Evolutionary conservation across 1,139 yeast genomes (phyloP), one percentile per base, ranked within the genome.

Genomic region (Saccharomyces hybrid): DNA sequence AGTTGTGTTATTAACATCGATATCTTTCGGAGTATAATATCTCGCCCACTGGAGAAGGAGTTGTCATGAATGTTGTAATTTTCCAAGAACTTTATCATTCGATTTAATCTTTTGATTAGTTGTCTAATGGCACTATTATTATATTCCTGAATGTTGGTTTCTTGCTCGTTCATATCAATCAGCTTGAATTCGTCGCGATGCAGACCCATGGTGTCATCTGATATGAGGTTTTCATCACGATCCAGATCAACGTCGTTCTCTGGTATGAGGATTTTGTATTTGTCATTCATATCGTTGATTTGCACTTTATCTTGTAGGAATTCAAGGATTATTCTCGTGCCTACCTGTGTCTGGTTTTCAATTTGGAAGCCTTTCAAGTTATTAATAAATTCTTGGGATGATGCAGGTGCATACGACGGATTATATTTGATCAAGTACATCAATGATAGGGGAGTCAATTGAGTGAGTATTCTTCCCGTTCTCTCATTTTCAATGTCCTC

Each of bases 1-100:
- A 67, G 51, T 27, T 53, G 59, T 9, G 59, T 55, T 4, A 64
- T 56, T 7, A 68, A 53, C 38, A 64, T 32, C 3, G 66, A 61
- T 5, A 63, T 50, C 27, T 58, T 55, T 26, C 64, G 52, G 48
- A 67, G 51, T 24, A 67, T 58, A 8, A 50, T 51, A 44, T 64
- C 64, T 48, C 56, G 47, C 1, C 34, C 34, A 34, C 34, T 11
- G 14, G 34, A 31, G 34, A 31, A 31, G 34, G 34, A 31, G 34
- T 31, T 31, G 6, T 12, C 14, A n/a, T 57, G 49, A 7, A 48
- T 27, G 16, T 44, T 52, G 9, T 51, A 48, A 16, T 31, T 38
- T 16, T 59, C 53, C 41, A 65, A 51, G 54, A 65, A 63, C 7
- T 50, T 28, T n/a, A 64, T 53, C 32, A 66, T 64, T 8, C 50